These are phyloP conservation scores for Debaryomyces hansenii DNA, from an alignment of 805 yeast genomes.

Conservation along the genomic window DNA sequence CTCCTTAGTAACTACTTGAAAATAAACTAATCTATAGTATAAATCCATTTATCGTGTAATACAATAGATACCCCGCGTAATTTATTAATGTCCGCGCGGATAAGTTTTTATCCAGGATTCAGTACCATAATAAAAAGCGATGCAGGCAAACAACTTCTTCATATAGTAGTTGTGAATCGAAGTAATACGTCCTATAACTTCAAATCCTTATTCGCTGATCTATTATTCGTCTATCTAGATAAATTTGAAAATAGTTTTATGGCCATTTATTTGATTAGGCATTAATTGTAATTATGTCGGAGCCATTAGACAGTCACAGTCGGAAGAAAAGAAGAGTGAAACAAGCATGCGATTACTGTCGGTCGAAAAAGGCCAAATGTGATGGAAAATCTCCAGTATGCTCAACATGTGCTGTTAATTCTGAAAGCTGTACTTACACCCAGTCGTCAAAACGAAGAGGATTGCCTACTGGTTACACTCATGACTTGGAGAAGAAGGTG, in stretches of 20 bases:
- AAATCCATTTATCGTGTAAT: too few relatives aligned
- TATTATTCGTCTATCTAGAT: too few relatives aligned
- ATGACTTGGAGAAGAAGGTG: conserved; percentile 18
- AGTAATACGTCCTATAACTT: too few relatives aligned
- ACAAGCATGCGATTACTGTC: conserved; percentile 24
- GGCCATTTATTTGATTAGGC: too few relatives aligned
- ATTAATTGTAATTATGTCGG: neutral
- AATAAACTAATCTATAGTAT: neutral
- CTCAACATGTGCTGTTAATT: conserved; percentile 14
- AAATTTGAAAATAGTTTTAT: too few relatives aligned
- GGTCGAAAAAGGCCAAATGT: conserved; percentile 22
- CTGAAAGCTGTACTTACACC: conserved; percentile 16
- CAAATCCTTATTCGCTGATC: too few relatives aligned
- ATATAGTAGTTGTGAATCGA: too few relatives aligned
- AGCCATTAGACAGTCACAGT: neutral
- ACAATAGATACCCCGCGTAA: neutral
- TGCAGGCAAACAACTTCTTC: too few relatives aligned
- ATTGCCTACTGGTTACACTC: conserved; percentile 21
- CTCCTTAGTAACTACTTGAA: neutral
- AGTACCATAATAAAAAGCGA: too few relatives aligned
- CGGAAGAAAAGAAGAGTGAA: conserved; percentile 17
- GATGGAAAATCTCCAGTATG: conserved; percentile 21
- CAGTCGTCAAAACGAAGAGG: conserved; percentile 19
- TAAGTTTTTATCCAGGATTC: too few relatives aligned
- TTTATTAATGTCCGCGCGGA: too few relatives aligned